A percentile compares a stretch with the other conserved stretches of the same genome.
These are phyloP conservation scores for Sanghuangporus baumii DNA, from an alignment of 1,284 basidiomycete species.

Conservation along the genomic window DNA sequence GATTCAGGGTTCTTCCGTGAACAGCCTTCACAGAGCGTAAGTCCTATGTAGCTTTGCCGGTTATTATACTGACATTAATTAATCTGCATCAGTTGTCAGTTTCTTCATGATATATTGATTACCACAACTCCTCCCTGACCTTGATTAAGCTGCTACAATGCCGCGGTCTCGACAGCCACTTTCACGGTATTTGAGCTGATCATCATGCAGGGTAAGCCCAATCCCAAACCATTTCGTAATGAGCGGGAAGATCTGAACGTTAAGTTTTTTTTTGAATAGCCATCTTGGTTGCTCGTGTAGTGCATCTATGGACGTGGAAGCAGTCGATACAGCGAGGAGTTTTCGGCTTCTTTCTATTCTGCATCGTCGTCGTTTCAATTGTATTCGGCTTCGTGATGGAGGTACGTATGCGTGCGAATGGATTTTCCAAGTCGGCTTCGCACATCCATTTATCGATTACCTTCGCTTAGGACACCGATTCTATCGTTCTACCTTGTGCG, in stretches of 20 bases:
- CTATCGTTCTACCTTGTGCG: slow-evolving; percentile 10
- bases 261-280: too few species aligned
- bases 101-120: not conserved
- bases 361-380: not conserved
- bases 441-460: not conserved
- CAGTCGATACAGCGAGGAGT: slow-evolving; percentile 3
- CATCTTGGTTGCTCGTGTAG: slow-evolving; percentile 11
- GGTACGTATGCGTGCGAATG: not conserved
- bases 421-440: too few species aligned
- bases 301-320: slow-evolving; percentile 14
- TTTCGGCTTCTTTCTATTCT: slow-evolving; percentile 1
- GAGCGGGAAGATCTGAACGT: too few species aligned
- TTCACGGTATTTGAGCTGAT: slow-evolving; percentile 12
- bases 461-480: slow-evolving; percentile 4
- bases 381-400: slow-evolving; percentile 13
- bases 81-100: slow-evolving; percentile 10
- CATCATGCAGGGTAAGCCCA: slow-evolving; percentile 8
- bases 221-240: not conserved
- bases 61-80: not conserved
- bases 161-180: slow-evolving; percentile 7
- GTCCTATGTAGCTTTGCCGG: not conserved
- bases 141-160: slow-evolving; percentile 2
- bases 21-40: slow-evolving; percentile 2
- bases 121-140: not conserved
- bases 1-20: slow-evolving; percentile 10